A percentile compares a stretch with the other conserved stretches of the same genome.
phyloP scores from a whole-genome alignment of 2,329 filamentous ascomycete genomes.

The Chaetoscypha palmicola region DNA sequence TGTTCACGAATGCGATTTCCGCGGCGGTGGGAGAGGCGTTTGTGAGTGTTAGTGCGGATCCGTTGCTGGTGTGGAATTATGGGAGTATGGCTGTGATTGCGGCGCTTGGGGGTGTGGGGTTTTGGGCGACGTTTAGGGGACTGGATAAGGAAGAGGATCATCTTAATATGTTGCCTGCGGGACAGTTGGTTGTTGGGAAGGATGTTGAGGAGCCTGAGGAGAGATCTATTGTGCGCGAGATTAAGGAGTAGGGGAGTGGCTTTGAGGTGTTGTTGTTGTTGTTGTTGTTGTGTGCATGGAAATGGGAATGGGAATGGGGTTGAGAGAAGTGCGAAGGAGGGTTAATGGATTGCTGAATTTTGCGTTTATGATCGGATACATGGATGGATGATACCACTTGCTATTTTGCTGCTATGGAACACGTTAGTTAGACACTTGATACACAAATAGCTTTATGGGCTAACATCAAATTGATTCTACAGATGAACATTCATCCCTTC shows the following conservation, averaged over 20 bases:
- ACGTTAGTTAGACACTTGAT: too few species aligned
- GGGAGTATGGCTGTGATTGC: conserved; percentile 54
- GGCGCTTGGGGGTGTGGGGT: conserved; percentile 52
- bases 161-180: conserved; percentile 50
- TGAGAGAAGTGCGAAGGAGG: too few species aligned
- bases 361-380: too few species aligned
- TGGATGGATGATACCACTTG: too few species aligned
- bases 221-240: not conserved
- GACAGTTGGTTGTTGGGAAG: conserved; percentile 14
- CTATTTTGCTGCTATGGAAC: too few species aligned
- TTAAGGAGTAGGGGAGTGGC: not conserved
- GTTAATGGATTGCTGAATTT: too few species aligned
- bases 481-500: too few species aligned
- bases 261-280: too few species aligned
- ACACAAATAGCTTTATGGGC: too few species aligned
- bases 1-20: conserved; percentile 65
- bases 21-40: conserved; percentile 65
- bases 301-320: too few species aligned
- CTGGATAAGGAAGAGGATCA: conserved; percentile 62
- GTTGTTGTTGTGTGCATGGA: too few species aligned
- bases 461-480: too few species aligned
- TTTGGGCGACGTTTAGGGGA: conserved; percentile 62
- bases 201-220: conserved; percentile 16
- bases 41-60: conserved; percentile 53
- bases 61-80: conserved; percentile 68